Base-by-base conservation (phyloP, 495 filamentous ascomycete species). In the Penicillium cosmopolitanum region DNA sequence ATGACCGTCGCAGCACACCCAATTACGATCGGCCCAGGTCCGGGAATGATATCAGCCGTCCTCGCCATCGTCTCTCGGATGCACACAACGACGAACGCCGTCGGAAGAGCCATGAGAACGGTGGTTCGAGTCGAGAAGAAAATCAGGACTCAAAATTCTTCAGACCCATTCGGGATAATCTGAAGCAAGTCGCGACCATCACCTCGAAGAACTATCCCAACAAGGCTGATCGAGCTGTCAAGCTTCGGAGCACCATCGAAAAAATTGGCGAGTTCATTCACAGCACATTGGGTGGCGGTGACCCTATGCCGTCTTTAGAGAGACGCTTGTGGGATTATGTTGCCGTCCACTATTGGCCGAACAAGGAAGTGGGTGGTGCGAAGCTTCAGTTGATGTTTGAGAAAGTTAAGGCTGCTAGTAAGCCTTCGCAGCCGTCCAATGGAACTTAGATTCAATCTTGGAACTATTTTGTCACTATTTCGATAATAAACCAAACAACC, bases 181-280 rank as follows among this genome's bases (percentile, higher is more conserved):
- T 92, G 7, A 80, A 80, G 51, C 76, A 77, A 35, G 80, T 91
- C 4, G 73, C 78, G 16, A 74, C 73, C 50, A 85, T 87, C n/a
- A 89, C 84, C 0, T 87, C 84, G 57, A 84, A 85, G 58, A 81
- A 83, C 44, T 81, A 87, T 48, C 86, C 84, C 36, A 81, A 80
- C 44, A 84, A 86, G 62, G 74, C 80, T 34, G 79, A 82, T 54
- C 78, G 87, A 13, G 84, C 88, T 31, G 63, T 56, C 16, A 73
- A 79, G 55, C 69, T 80, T 23, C 68, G 80, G 31, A 70, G 63
- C 34, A 77, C 81, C 15, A 74, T 84, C 53, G 65, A 73, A 40
- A 78, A 75, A 53, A 81, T 84, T 63, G 81, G 81, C 19, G 76
- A 79, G 47, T 80, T 79, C 51, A 80, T 84, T 46, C 66, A 70